Percentiles rank a stretch among this genome's conserved stretches.
phyloP scores from a whole-genome alignment of 176 grass and related monocot species.

The Melocanna baccifera region DNA sequence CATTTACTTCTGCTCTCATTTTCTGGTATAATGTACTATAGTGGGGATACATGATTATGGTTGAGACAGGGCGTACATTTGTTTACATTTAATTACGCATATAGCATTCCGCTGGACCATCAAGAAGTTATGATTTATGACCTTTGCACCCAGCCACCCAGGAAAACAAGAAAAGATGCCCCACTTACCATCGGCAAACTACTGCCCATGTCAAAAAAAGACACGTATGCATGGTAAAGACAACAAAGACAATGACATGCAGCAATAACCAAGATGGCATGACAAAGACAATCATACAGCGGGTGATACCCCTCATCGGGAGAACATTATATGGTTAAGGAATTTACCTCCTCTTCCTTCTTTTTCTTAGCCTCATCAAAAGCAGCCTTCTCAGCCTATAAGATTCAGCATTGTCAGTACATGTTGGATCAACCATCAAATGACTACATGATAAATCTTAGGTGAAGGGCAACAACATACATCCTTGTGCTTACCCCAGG shows the following conservation, averaged over 20 bases:
- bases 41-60: not conserved
- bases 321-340: not conserved
- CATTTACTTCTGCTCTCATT: not conserved
- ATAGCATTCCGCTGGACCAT: not conserved
- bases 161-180: not conserved
- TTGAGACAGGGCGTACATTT: not conserved
- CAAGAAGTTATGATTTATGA: not conserved
- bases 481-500: conserved; percentile 83
- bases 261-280: not conserved
- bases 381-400: conserved; percentile 86
- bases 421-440: not conserved
- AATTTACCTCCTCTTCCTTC: conserved; percentile 75
- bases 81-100: not conserved
- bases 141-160: not conserved
- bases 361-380: conserved; percentile 93
- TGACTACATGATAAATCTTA: not conserved
- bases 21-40: not conserved
- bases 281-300: not conserved
- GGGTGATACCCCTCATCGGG: too few relatives aligned
- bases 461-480: conserved; percentile 27
- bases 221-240: not conserved
- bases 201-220: not conserved
- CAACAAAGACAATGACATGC: not conserved
- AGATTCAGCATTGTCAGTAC: not conserved
- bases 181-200: not conserved